Percentiles rank a stretch among this genome's conserved stretches.
phyloP scores from a whole-genome alignment of 2,329 filamentous ascomycete species.

The Delphinella strobiligena region DNA sequence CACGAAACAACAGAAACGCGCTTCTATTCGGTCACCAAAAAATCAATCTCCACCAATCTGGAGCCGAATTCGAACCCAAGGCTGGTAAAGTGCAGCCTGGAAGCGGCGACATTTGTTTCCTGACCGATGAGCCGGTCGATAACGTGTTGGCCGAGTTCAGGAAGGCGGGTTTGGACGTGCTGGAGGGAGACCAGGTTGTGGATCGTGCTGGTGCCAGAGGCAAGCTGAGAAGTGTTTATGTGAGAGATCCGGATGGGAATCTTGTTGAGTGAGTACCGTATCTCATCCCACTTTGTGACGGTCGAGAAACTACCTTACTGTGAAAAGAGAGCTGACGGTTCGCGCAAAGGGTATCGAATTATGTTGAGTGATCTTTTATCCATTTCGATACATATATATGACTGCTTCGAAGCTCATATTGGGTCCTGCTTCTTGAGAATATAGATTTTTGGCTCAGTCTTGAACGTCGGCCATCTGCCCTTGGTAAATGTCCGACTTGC shows the following conservation, averaged over 20 bases:
- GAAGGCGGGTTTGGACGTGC: conserved; percentile 34
- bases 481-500: conserved; percentile 7
- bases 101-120: conserved; percentile 48
- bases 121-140: conserved; percentile 40
- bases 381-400: no score
- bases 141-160: conserved; percentile 32
- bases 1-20: conserved; percentile 32
- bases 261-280: conserved; percentile 43
- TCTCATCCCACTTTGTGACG: not conserved
- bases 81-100: conserved; percentile 42
- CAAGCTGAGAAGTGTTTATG: conserved; percentile 45
- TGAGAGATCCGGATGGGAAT: conserved; percentile 50
- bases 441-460: conserved; percentile 22
- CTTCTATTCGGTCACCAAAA: conserved; percentile 48
- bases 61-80: conserved; percentile 49
- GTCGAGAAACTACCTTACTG: not conserved
- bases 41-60: conserved; percentile 48
- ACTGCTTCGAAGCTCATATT: no score
- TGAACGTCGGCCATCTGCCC: conserved; percentile 5
- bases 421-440: conserved; percentile 30
- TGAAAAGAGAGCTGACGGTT: not conserved
- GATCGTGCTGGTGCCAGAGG: conserved; percentile 44
- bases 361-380: conserved; percentile 2
- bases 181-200: conserved; percentile 40
- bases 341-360: conserved; percentile 1